Evolutionary conservation across 495 filamentous ascomycete genomes (phyloP), one percentile per base, ranked within the genome.

Genomic region (Penicillium daleae): DNA sequence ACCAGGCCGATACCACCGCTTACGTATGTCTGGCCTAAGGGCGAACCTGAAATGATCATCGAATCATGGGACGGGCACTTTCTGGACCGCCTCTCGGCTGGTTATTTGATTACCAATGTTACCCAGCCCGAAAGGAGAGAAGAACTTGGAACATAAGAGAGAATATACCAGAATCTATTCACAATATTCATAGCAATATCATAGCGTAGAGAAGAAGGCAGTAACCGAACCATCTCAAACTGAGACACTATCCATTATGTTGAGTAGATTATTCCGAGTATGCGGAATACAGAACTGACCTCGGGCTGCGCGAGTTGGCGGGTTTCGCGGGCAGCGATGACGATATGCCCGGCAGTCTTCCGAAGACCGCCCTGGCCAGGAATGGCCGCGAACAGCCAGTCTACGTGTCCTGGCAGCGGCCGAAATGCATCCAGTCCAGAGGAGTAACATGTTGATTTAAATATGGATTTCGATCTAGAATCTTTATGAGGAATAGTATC

Each of bases 331-430:
- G 22, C 22, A 42, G 42, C 53, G 59, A 66, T 63, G 57, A 64
- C 60, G 66, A 63, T 60, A 56, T 69, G 53, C 46, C 50, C 67
- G 69, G 74, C 56, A 65, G 66, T 72, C 71, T 71, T 64, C 74
- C 74, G 74, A 76, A 72, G 61, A 63, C 67, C 63, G 66, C 33
- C 57, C 57, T 56, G 60, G 62, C 22, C 6, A 40, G 57, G 61
- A 64, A 63, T 64, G 71, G 63, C 62, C 59, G 62, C 35, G 58
- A 63, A 60, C 48, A 42, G 71, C 66, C 3, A 63, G 32, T 31
- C 51, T 55, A 56, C 37, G 33, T 42, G 54, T 40, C 21, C 37
- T 24, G 19, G 22, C 49, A 52, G 12, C 19, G 19, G 32, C 31
- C 51, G 51, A 54, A 33, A 33, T 35, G 50, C 50, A 33, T 22